These are phyloP conservation scores for Collybiopsis confluens DNA, from an alignment of 768 basidiomycete genomes.

Conservation along the genomic window DNA sequence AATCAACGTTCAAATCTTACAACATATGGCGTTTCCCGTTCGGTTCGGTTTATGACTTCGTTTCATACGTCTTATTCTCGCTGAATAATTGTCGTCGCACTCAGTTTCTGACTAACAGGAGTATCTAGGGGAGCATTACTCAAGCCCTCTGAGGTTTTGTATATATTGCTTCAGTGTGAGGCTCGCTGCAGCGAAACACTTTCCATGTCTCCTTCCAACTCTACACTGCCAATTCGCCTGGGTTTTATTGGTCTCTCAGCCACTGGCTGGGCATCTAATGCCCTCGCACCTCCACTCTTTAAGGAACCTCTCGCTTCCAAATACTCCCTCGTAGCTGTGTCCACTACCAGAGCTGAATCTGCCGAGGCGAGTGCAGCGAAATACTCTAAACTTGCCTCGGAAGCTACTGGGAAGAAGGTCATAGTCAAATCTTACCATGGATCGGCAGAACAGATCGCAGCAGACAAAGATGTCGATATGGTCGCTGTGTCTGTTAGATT, in stretches of 20 bases:
- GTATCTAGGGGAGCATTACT: too few species aligned
- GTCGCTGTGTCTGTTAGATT: constrained; percentile 31
- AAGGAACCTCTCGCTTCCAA: neutral
- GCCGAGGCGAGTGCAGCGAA: constrained; percentile 1
- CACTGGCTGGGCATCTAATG: neutral
- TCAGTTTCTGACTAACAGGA: too few species aligned
- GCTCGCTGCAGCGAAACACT: too few species aligned
- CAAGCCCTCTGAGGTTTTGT: too few species aligned
- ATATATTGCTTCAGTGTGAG: too few species aligned
- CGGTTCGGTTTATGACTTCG: too few species aligned
- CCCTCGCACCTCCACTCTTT: neutral
- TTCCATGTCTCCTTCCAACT: neutral
- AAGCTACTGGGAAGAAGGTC: neutral
- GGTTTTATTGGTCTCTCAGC: neutral
- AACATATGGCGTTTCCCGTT: too few species aligned
- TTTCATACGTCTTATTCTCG: too few species aligned
- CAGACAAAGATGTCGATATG: constrained; percentile 32
- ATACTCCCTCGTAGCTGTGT: constrained; percentile 9
- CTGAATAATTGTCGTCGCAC: too few species aligned
- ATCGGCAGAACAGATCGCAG: constrained; percentile 18
- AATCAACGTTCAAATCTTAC: too few species aligned
- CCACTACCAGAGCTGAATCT: neutral
- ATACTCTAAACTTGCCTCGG: neutral
- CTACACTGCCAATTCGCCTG: neutral
- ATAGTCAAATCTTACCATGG: neutral